These are phyloP conservation scores for Pyrenophora teres DNA, from an alignment of 2,329 filamentous ascomycete species.

Conservation along the genomic window DNA sequence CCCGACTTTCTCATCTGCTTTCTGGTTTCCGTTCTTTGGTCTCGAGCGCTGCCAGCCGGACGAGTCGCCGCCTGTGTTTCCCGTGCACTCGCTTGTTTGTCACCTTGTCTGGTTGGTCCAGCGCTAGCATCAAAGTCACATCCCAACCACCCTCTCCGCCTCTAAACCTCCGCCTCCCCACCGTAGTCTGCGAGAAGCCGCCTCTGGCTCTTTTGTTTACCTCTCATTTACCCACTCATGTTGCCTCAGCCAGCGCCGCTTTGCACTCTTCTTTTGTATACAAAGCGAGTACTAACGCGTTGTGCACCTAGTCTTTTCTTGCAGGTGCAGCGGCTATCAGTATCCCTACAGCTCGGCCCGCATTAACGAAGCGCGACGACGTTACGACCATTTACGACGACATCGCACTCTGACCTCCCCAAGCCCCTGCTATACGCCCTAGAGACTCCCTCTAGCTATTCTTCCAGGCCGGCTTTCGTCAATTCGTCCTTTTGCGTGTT, in stretches of 20 bases:
- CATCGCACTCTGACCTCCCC: conserved; percentile 20
- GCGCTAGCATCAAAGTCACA: conserved; percentile 45
- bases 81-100: conserved; percentile 47
- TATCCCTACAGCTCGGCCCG: conserved; percentile 42
- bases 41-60: conserved; percentile 10
- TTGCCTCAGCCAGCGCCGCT: conserved; percentile 6
- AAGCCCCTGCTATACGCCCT: conserved; percentile 22
- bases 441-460: conserved; percentile 26
- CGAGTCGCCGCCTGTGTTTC: conserved; percentile 32
- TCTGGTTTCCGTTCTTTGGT: conserved; percentile 2
- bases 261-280: conserved; percentile 13
- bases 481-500: conserved; percentile 38
- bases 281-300: conserved; percentile 31
- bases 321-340: conserved; percentile 31
- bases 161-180: conserved; percentile 46
- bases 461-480: conserved; percentile 34
- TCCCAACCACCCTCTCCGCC: conserved; percentile 50
- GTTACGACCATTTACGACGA: conserved; percentile 38
- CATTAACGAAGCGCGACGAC: conserved; percentile 40
- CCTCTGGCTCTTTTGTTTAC: conserved; percentile 28
- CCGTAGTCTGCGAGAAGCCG: conserved; percentile 35
- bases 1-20: not conserved
- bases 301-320: conserved; percentile 31
- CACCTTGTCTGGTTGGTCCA: conserved; percentile 41
- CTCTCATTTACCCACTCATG: conserved; percentile 26